phyloP scores from a whole-genome alignment of 768 basidiomycete species.

The Pleurotus cornucopiae region DNA sequence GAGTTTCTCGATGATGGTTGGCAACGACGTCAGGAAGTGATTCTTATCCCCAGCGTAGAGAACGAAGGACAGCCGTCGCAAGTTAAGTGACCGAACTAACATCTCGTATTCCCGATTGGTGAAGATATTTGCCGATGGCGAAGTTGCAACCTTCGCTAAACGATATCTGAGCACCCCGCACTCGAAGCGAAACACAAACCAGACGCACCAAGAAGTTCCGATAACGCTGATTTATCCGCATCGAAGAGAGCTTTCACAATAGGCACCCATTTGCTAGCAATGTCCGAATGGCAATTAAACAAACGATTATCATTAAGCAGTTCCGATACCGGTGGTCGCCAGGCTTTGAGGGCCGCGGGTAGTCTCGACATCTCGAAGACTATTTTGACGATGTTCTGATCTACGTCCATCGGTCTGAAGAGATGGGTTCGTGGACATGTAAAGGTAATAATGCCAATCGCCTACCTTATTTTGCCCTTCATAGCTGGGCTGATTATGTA shows the following conservation, averaged over 20 bases:
- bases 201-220: slow-evolving; percentile 74
- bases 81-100: slow-evolving; percentile 76
- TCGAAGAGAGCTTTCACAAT: slow-evolving; percentile 81
- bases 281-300: slow-evolving; percentile 67
- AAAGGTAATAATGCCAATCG: neutral
- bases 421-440: slow-evolving; percentile 15
- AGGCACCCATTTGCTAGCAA: slow-evolving; percentile 65
- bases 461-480: slow-evolving; percentile 70
- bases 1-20: slow-evolving; percentile 93
- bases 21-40: slow-evolving; percentile 84
- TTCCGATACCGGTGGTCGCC: slow-evolving; percentile 78
- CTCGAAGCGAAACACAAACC: slow-evolving; percentile 20
- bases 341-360: slow-evolving; percentile 75
- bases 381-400: slow-evolving; percentile 59
- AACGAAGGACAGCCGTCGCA: slow-evolving; percentile 83
- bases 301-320: slow-evolving; percentile 82
- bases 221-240: slow-evolving; percentile 79
- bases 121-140: slow-evolving; percentile 94
- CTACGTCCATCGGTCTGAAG: slow-evolving; percentile 75
- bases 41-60: slow-evolving; percentile 89
- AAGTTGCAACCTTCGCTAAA: slow-evolving; percentile 71
- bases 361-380: slow-evolving; percentile 77
- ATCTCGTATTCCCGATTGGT: slow-evolving; percentile 94
- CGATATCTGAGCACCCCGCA: slow-evolving; percentile 21
- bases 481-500: slow-evolving; percentile 80